Evolutionary conservation across 2,329 filamentous ascomycete genomes (phyloP).

Genomic region (Plenodomus tracheiphilus): DNA sequence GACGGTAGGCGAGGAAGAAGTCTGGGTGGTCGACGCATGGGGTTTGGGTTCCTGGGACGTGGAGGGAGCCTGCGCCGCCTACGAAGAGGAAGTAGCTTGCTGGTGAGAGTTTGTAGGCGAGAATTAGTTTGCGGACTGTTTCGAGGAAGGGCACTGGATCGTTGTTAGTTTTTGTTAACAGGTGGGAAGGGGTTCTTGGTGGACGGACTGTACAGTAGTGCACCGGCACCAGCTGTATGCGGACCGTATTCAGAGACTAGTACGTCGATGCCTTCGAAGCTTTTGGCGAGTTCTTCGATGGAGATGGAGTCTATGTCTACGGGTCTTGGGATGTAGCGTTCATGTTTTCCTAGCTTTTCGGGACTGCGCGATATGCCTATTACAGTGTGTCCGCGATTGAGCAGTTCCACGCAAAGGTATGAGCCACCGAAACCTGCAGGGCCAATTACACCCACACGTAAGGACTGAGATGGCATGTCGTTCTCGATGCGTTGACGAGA

Average conservation of each 20-base stretch:
- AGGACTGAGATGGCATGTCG: constrained; percentile 2
- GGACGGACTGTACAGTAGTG: constrained; percentile 36
- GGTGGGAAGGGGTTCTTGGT: no score
- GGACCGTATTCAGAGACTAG: constrained; percentile 41
- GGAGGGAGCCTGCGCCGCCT: constrained; percentile 39
- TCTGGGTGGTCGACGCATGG: constrained; percentile 37
- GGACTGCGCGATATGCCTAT: constrained; percentile 41
- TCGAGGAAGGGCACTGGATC: constrained; percentile 40
- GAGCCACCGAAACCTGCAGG: constrained; percentile 42
- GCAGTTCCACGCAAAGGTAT: constrained; percentile 37
- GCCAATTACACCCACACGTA: constrained; percentile 37
- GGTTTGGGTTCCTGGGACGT: constrained; percentile 26
- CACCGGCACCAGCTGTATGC: constrained; percentile 32
- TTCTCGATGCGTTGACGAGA: no score
- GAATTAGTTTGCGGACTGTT: constrained; percentile 37
- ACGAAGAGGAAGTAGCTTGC: constrained; percentile 41
- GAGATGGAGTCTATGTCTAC: constrained; percentile 31
- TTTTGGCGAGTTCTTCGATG: constrained; percentile 28
- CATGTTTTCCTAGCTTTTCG: constrained; percentile 35
- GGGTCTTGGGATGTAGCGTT: constrained; percentile 29
- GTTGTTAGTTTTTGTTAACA: neutral
- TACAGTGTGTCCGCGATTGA: constrained; percentile 40
- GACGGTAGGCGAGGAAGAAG: constrained; percentile 41
- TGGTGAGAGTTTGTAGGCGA: constrained; percentile 32
- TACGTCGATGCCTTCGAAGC: constrained; percentile 35